Percentiles rank a stretch among this genome's conserved stretches.
Conservation (phyloP, 2,329 filamentous ascomycete genomes). For the Fusarium keratoplasticum region DNA sequence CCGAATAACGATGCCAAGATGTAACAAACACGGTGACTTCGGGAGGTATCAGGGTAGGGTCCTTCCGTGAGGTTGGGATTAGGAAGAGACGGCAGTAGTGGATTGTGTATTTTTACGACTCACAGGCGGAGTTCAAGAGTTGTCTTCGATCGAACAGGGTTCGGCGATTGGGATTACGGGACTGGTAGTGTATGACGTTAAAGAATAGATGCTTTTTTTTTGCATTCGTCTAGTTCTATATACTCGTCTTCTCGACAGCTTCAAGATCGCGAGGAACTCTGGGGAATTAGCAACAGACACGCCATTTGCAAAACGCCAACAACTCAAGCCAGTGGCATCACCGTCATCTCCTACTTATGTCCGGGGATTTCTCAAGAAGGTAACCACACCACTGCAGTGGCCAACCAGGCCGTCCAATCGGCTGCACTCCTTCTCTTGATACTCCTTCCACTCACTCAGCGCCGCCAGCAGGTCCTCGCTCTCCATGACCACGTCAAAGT, state of each 20-base stretch:
- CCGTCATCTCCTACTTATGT: constrained; percentile 51
- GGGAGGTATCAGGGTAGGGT: constrained; percentile 9
- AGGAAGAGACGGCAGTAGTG: constrained; percentile 17
- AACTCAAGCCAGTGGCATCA: background rate
- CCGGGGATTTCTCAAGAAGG: constrained; percentile 77
- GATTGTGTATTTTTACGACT: constrained; percentile 29
- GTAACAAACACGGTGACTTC: constrained; percentile 28
- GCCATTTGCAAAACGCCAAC: constrained; percentile 21
- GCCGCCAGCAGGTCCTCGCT: constrained; percentile 66
- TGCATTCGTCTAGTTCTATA: background rate
- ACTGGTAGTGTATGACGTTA: constrained; percentile 20
- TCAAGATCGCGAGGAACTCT: background rate
- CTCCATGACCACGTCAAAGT: constrained; percentile 69
- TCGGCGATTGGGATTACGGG: constrained; percentile 23
- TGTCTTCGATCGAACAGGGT: constrained; percentile 14
- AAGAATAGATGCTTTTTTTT: constrained; percentile 31
- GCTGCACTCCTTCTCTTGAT: constrained; percentile 77
- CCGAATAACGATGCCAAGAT: constrained; percentile 17
- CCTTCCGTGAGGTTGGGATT: background rate
- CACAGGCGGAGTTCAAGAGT: constrained; percentile 26
- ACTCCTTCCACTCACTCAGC: constrained; percentile 76
- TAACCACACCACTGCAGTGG: constrained; percentile 87
- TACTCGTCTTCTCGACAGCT: background rate
- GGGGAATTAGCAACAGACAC: constrained; percentile 7
- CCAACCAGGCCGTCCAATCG: constrained; percentile 82